These are phyloP conservation scores for Malassezia pachydermatis DNA, from an alignment of 1,284 basidiomycete species.

Conservation along the genomic window DNA sequence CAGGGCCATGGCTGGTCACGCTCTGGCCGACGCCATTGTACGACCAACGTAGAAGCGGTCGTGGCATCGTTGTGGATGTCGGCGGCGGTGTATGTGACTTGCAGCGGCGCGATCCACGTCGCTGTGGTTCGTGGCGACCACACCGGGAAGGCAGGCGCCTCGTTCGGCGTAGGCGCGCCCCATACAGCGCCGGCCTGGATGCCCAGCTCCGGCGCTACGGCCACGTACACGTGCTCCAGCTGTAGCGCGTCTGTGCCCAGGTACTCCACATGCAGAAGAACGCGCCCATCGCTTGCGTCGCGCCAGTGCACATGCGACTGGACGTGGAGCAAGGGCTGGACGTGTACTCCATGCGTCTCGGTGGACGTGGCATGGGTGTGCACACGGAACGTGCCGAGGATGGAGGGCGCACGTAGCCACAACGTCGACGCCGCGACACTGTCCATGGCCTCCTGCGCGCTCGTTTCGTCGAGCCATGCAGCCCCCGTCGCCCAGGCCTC, in stretches of 20 bases:
- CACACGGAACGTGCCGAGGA: not conserved
- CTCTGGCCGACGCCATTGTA: not conserved
- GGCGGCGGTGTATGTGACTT: too few species aligned
- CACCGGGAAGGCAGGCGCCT: not conserved
- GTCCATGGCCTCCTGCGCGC: not conserved
- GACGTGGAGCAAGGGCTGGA: not conserved
- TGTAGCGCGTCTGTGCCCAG: not conserved
- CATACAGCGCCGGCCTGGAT: too few species aligned
- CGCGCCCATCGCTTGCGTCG: not conserved
- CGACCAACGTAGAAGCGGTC: not conserved
- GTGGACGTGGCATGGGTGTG: not conserved
- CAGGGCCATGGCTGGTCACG: not conserved
- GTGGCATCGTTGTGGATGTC: not conserved
- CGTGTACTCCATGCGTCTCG: not conserved
- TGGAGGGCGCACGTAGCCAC: conserved; percentile 7
- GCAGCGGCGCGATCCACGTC: not conserved
- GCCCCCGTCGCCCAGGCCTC: conserved; percentile 5
- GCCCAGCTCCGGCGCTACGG: not conserved
- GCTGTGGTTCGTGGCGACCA: conserved; percentile 1
- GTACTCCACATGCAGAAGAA: not conserved
- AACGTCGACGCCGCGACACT: not conserved
- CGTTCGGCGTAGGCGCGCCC: not conserved
- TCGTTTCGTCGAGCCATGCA: not conserved
- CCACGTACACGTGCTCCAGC: not conserved
- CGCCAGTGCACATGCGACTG: not conserved